Conservation (phyloP, 176 grass and related monocot species). For the Guadua angustifolia region DNA sequence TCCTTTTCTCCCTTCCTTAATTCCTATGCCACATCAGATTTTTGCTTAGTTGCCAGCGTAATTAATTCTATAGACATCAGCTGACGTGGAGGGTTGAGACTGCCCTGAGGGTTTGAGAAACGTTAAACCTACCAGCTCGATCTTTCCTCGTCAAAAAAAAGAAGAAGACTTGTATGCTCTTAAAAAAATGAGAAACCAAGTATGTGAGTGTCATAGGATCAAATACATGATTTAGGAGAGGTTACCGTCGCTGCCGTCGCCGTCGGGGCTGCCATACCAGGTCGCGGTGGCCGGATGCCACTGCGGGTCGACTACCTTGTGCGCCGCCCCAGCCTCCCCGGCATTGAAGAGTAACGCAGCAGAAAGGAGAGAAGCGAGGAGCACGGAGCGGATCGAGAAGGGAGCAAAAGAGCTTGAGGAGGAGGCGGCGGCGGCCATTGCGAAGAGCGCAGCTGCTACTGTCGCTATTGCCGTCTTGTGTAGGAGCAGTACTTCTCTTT, state of each 20-base stretch:
- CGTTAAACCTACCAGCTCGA: not conserved
- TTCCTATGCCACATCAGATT: too few species aligned
- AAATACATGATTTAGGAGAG: not conserved
- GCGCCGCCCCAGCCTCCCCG: slow-evolving; percentile 41
- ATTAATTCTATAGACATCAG: too few species aligned
- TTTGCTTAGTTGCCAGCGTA: too few species aligned
- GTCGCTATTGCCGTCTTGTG: not conserved
- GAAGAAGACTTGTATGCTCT: not conserved
- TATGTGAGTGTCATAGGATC: not conserved
- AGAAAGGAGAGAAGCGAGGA: slow-evolving; percentile 35
- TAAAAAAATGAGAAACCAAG: not conserved
- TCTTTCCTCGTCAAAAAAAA: too few species aligned
- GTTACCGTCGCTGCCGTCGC: slow-evolving; percentile 93
- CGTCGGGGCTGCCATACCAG: slow-evolving; percentile 88
- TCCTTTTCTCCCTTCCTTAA: too few species aligned
- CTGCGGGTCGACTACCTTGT: slow-evolving; percentile 66
- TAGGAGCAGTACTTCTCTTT: slow-evolving; percentile 18
- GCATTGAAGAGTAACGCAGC: slow-evolving; percentile 19
- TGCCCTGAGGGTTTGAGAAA: too few species aligned
- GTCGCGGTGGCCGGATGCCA: slow-evolving; percentile 95
- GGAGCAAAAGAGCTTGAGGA: not conserved
- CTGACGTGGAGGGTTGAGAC: too few species aligned
- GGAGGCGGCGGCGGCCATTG: slow-evolving; percentile 4
- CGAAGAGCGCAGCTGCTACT: slow-evolving; percentile 3
- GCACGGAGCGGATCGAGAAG: not conserved